Percentiles rank a stretch among this genome's conserved stretches.
Conservation (phyloP, 1,139 yeast species). For the Pichia sp. region DNA sequence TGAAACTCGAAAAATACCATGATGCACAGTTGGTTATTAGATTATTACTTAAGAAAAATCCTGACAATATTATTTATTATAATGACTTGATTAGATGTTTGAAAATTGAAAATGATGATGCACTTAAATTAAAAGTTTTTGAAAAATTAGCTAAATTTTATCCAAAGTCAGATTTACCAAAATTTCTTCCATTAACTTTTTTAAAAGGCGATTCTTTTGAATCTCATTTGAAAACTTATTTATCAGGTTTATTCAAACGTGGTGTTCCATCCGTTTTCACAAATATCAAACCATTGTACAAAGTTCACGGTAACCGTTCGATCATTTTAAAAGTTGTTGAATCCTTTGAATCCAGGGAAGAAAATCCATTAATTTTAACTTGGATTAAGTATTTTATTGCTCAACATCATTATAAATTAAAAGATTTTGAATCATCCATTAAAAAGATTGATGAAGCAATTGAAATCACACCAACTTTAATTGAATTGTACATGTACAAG, state of each 20-base stretch:
- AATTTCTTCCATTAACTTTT: constrained; percentile 70
- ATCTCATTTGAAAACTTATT: constrained; percentile 43
- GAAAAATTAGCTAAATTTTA: constrained; percentile 60
- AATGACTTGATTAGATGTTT: constrained; percentile 58
- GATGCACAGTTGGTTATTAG: constrained; percentile 72
- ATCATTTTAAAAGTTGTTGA: constrained; percentile 52
- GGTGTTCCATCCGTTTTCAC: constrained; percentile 92
- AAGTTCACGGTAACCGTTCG: constrained; percentile 40
- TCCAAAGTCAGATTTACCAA: constrained; percentile 81
- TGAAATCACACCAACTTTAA: constrained; percentile 71
- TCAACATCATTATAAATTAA: constrained; percentile 63
- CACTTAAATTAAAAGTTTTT: constrained; percentile 51
- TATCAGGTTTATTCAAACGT: constrained; percentile 56
- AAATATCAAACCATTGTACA: constrained; percentile 75
- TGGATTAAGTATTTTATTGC: constrained; percentile 83
- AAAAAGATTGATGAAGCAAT: constrained; percentile 59
- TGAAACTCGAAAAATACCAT: constrained; percentile 34
- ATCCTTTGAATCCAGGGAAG: constrained; percentile 34
- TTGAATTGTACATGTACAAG: constrained; percentile 73
- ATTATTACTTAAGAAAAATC: constrained; percentile 72
- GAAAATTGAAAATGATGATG: constrained; percentile 33
- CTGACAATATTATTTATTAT: constrained; percentile 70
- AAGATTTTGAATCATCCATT: constrained; percentile 48
- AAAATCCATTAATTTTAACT: constrained; percentile 48
- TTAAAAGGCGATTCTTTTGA: constrained; percentile 52